Conservation (phyloP, 139 green algal species). For the Prasinococcaceae sp. region DNA sequence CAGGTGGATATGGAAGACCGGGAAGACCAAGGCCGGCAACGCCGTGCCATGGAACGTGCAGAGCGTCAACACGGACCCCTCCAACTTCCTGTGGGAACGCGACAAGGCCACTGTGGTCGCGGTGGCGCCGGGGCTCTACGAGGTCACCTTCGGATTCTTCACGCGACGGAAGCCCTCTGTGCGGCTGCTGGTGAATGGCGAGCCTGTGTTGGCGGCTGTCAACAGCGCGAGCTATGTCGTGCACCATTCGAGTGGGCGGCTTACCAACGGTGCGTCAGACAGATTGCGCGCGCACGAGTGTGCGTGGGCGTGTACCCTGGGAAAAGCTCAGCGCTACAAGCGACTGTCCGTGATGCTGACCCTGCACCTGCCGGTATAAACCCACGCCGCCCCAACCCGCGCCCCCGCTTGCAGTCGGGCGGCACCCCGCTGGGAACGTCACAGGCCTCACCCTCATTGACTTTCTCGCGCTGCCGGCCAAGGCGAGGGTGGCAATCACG, state of each 20-base stretch:
- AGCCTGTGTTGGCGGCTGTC: slow-evolving; percentile 19
- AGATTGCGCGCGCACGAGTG: no score
- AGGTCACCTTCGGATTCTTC: slow-evolving; percentile 37
- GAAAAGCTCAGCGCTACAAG: no score
- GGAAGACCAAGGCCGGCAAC: slow-evolving; percentile 16
- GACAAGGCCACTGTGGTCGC: slow-evolving; percentile 26
- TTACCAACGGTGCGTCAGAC: no score
- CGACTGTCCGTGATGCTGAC: no score
- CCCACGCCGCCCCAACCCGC: no score
- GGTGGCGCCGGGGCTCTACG: slow-evolving; percentile 27
- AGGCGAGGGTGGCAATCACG: slow-evolving; percentile 17
- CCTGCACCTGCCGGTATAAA: no score
- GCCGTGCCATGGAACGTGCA: slow-evolving; percentile 34
- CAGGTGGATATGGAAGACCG: slow-evolving; percentile 34
- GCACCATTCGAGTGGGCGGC: slow-evolving; percentile 16
- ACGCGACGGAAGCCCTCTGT: slow-evolving; percentile 25
- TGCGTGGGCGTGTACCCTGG: no score
- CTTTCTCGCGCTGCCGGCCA: slow-evolving; percentile 26
- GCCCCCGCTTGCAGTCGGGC: no score
- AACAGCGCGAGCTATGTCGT: slow-evolving; percentile 22
- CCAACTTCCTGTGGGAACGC: slow-evolving; percentile 37
- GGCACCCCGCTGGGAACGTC: slow-evolving; percentile 20
- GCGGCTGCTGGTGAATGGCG: slow-evolving; percentile 31
- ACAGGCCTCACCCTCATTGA: slow-evolving; percentile 24
- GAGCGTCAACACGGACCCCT: slow-evolving; percentile 36